phyloP scores from a whole-genome alignment of 2,329 filamentous ascomycete genomes.

The Fusarium tanahbumbuense region DNA sequence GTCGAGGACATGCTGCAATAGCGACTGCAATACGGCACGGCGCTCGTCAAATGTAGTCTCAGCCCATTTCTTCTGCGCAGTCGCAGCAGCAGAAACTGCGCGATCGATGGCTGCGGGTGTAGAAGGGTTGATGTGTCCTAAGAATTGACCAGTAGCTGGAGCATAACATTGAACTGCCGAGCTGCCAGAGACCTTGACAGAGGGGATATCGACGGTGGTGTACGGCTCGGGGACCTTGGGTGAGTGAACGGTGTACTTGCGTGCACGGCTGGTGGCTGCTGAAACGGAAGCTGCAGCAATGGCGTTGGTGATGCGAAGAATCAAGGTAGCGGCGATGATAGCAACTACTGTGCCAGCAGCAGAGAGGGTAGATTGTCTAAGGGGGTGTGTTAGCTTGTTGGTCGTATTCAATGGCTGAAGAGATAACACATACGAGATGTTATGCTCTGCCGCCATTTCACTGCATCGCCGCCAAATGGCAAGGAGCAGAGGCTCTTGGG shows the following conservation, averaged over 20 bases:
- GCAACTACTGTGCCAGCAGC: slow-evolving; percentile 46
- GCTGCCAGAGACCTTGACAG: slow-evolving; percentile 73
- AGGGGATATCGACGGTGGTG: slow-evolving; percentile 67
- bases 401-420: slow-evolving; percentile 11
- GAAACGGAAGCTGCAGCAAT: slow-evolving; percentile 37
- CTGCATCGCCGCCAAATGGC: slow-evolving; percentile 36
- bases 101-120: slow-evolving; percentile 82
- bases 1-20: slow-evolving; percentile 86
- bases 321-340: slow-evolving; percentile 48
- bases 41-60: slow-evolving; percentile 81
- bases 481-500: slow-evolving; percentile 34
- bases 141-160: slow-evolving; percentile 86
- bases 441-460: slow-evolving; percentile 38
- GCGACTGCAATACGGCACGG: slow-evolving; percentile 80
- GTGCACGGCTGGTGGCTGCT: slow-evolving; percentile 55
- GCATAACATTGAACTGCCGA: slow-evolving; percentile 85
- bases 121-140: slow-evolving; percentile 82
- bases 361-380: slow-evolving; percentile 47
- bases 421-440: slow-evolving; percentile 43
- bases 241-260: slow-evolving; percentile 69
- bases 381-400: slow-evolving; percentile 6
- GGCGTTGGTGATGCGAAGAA: slow-evolving; percentile 47
- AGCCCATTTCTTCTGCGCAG: slow-evolving; percentile 82
- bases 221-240: slow-evolving; percentile 71
- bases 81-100: slow-evolving; percentile 77